A percentile compares a stretch with the other conserved stretches of the same genome.
phyloP scores from a whole-genome alignment of 2,329 filamentous ascomycete species.

The Tolypocladium nubicola region DNA sequence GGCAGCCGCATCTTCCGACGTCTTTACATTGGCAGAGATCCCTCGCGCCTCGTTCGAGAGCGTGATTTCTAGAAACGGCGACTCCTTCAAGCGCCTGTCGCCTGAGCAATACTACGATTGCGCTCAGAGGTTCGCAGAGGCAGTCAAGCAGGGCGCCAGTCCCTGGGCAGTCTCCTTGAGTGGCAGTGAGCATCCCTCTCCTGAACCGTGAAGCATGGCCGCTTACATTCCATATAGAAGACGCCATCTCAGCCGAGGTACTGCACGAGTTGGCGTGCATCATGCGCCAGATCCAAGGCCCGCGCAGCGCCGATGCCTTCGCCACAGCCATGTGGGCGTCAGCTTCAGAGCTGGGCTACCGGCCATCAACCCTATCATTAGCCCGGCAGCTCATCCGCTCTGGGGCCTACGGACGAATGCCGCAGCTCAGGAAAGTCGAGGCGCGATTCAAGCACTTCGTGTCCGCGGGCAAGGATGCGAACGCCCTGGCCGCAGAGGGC shows the following conservation, averaged over 20 bases:
- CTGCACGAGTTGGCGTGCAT: slow-evolving; percentile 19
- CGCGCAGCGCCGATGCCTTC: slow-evolving; percentile 7
- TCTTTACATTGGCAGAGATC: slow-evolving; percentile 12
- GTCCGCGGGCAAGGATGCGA: slow-evolving; percentile 16
- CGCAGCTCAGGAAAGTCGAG: slow-evolving; percentile 11
- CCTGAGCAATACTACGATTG: slow-evolving; percentile 14
- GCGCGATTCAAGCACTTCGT: slow-evolving; percentile 20
- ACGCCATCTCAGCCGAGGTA: slow-evolving; percentile 7
- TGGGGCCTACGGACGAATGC: slow-evolving; percentile 9
- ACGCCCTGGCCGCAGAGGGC: slow-evolving; percentile 24
- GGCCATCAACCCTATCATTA: slow-evolving; percentile 18
- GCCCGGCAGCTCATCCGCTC: slow-evolving; percentile 10
- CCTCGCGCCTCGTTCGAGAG: slow-evolving; percentile 10
- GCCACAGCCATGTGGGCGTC: slow-evolving; percentile 16
- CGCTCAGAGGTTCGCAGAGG: slow-evolving; percentile 10
- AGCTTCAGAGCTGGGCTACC: slow-evolving; percentile 19
- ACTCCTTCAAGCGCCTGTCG: slow-evolving; percentile 8
- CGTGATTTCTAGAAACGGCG: slow-evolving; percentile 6
- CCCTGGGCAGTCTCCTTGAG: slow-evolving; percentile 10
- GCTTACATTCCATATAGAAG: slow-evolving; percentile 4
- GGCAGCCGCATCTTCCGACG: slow-evolving; percentile 2
- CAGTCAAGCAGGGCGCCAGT: slow-evolving; percentile 10
- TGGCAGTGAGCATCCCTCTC: slow-evolving; percentile 10
- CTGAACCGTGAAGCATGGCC: background rate
- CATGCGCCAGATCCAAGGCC: slow-evolving; percentile 7